Percentiles rank a stretch among this genome's conserved stretches.
Evolutionary conservation across 495 filamentous ascomycete species (phyloP).

Genomic region (Aspergillus biplanus): DNA sequence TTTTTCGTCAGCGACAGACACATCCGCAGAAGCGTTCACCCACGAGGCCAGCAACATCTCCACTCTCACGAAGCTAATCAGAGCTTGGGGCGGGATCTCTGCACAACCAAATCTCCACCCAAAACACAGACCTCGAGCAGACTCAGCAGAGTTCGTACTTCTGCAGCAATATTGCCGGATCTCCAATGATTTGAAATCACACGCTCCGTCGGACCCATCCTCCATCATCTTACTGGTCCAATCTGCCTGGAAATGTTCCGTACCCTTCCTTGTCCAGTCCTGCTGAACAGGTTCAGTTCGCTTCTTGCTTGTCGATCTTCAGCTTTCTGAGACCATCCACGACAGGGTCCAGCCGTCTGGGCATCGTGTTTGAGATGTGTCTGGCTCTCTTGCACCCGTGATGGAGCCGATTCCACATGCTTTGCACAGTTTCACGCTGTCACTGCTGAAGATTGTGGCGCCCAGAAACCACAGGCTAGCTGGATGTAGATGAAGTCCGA

Average conservation of each 20-base stretch:
- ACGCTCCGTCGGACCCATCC: neutral
- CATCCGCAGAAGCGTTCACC: neutral
- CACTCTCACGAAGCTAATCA: slow-evolving; percentile 4
- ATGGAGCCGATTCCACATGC: slow-evolving; percentile 3
- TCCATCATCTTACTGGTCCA: slow-evolving; percentile 10
- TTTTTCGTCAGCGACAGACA: too few relatives aligned
- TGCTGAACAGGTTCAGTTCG: neutral
- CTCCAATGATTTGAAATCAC: slow-evolving; percentile 2
- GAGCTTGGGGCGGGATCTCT: neutral
- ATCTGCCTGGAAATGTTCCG: slow-evolving; percentile 3
- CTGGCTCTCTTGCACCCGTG: slow-evolving; percentile 1
- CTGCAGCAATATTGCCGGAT: neutral
- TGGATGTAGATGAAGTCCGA: neutral
- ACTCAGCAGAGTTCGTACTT: slow-evolving; percentile 10
- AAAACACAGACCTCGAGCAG: slow-evolving; percentile 6
- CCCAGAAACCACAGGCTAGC: neutral
- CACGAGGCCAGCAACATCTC: neutral
- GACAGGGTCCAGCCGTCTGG: slow-evolving; percentile 21
- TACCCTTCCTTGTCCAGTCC: neutral
- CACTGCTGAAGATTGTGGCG: slow-evolving; percentile 1
- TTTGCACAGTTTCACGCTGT: neutral
- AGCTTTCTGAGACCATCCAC: slow-evolving; percentile 5
- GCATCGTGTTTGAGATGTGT: neutral
- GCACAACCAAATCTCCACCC: slow-evolving; percentile 1
- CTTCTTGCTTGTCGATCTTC: slow-evolving; percentile 19